phyloP scores from a whole-genome alignment of 768 basidiomycete genomes.

The Rossbeevera mucosa region DNA sequence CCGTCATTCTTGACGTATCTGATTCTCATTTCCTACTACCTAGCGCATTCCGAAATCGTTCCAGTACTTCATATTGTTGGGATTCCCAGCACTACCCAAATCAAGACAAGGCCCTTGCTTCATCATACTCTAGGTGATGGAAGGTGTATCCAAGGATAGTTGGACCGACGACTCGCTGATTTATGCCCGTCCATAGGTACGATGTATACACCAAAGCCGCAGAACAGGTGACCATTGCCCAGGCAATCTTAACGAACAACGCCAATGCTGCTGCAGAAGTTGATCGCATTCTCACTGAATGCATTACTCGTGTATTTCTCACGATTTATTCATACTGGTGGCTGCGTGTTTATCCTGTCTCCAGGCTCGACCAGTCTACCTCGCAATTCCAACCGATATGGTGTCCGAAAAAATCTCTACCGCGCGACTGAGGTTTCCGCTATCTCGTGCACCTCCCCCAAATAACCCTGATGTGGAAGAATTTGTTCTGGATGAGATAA shows the following conservation, averaged over 20 bases:
- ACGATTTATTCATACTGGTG: background rate
- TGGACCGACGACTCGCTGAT: background rate
- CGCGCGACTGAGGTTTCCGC: slow-evolving; percentile 55
- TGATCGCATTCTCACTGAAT: slow-evolving; percentile 71
- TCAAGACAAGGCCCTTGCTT: slow-evolving; percentile 66
- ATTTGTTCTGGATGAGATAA: slow-evolving; percentile 72
- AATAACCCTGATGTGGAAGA: slow-evolving; percentile 58
- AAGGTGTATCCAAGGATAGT: slow-evolving; percentile 35
- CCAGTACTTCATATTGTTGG: slow-evolving; percentile 89
- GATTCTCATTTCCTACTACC: background rate
- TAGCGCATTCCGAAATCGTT: slow-evolving; percentile 83
- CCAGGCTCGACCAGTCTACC: slow-evolving; percentile 81
- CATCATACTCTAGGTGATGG: slow-evolving; percentile 90
- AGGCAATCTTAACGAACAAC: slow-evolving; percentile 53
- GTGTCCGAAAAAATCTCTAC: slow-evolving; percentile 64
- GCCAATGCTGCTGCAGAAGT: slow-evolving; percentile 62
- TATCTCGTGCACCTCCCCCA: slow-evolving; percentile 43
- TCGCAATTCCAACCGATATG: slow-evolving; percentile 82
- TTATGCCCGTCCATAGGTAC: slow-evolving; percentile 42
- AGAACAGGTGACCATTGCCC: slow-evolving; percentile 67
- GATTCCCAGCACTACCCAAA: slow-evolving; percentile 68
- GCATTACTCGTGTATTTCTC: slow-evolving; percentile 48
- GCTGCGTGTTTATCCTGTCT: background rate
- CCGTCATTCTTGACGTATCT: background rate
- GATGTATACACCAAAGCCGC: slow-evolving; percentile 77